These are phyloP conservation scores for Bassia scoparia DNA, from an alignment of 148 eudicot genomes.

Conservation along the genomic window DNA sequence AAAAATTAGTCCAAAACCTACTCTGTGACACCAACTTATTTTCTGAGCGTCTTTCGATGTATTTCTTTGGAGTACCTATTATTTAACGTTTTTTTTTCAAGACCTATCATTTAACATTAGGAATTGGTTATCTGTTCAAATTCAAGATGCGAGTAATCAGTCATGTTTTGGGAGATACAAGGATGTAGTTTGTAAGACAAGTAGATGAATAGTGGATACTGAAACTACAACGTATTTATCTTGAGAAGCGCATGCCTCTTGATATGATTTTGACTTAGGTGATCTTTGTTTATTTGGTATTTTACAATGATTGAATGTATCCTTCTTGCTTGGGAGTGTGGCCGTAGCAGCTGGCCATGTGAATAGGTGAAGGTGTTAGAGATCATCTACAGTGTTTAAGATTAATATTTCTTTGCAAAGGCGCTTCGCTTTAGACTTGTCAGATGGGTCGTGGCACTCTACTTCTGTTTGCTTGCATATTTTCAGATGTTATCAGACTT, in stretches of 20 bases:
- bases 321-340: not conserved
- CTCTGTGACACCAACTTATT: not conserved
- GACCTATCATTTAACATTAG: no score
- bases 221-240: not conserved
- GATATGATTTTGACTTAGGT: not conserved
- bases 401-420: not conserved
- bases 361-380: not conserved
- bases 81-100: no score
- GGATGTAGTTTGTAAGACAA: not conserved
- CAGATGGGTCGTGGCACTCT: constrained; percentile 25
- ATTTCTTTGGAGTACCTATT: not conserved
- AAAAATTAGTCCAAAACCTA: no score
- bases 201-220: not conserved
- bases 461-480: constrained; percentile 6
- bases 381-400: not conserved
- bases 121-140: not conserved
- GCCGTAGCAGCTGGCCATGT: no score
- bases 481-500: no score
- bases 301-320: no score
- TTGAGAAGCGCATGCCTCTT: not conserved
- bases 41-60: not conserved
- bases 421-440: not conserved
- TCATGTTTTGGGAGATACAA: no score
- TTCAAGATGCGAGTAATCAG: no score
- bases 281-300: not conserved